These are phyloP conservation scores for Auricularia auricula-judae DNA, from an alignment of 768 basidiomycete genomes.

Conservation along the genomic window DNA sequence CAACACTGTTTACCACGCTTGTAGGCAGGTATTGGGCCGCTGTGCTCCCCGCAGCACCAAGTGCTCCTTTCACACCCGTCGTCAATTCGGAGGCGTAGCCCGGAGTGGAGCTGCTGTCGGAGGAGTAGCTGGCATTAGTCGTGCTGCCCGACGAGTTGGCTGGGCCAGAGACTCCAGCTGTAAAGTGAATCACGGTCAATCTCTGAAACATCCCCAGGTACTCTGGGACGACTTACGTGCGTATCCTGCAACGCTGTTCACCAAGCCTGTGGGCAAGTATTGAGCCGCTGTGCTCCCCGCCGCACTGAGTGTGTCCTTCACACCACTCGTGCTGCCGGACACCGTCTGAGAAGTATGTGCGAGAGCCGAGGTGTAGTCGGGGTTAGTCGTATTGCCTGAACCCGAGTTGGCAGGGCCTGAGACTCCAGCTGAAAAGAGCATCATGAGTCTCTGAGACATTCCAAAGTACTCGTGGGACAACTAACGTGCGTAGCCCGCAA, in stretches of 20 bases:
- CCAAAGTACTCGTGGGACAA: background rate
- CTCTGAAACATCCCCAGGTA: background rate
- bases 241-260: background rate
- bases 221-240: background rate
- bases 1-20: background rate
- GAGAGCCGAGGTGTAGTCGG: no score
- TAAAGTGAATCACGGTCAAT: background rate
- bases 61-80: background rate
- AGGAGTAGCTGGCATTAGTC: no score
- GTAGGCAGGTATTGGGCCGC: background rate
- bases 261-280: background rate
- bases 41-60: background rate
- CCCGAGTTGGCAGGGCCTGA: background rate
- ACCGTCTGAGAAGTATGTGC: no score
- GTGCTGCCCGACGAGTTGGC: background rate
- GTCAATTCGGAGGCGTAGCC: no score
- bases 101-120: no score
- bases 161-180: background rate
- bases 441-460: background rate
- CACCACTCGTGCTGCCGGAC: no score
- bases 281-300: background rate
- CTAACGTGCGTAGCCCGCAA: background rate
- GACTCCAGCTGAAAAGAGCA: background rate
- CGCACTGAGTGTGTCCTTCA: background rate
- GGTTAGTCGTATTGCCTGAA: background rate